Conservation (phyloP, 129 eudicot genomes). For the Flaveria robusta region DNA sequence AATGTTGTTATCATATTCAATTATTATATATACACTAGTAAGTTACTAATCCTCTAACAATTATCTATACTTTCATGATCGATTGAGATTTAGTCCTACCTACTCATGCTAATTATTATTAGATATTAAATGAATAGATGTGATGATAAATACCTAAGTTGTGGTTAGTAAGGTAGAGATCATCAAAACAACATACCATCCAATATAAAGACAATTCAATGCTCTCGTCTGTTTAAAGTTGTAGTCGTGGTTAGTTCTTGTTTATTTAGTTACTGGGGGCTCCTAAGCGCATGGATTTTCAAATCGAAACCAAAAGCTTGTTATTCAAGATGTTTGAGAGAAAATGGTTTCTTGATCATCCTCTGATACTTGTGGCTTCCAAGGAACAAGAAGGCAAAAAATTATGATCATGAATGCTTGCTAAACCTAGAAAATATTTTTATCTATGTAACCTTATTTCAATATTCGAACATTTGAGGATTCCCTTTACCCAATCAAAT, state of each 20-base stretch:
- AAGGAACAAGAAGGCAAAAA: neutral
- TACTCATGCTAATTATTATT: neutral
- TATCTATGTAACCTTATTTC: too few relatives aligned
- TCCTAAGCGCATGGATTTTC: too few relatives aligned
- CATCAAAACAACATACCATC: neutral
- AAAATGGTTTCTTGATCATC: neutral
- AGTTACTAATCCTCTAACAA: neutral
- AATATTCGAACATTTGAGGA: too few relatives aligned
- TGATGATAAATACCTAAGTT: neutral
- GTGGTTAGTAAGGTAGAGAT: neutral
- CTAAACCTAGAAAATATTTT: too few relatives aligned
- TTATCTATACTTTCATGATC: constrained; percentile 16
- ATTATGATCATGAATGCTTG: neutral
- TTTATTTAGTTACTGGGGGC: too few relatives aligned
- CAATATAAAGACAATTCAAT: too few relatives aligned
- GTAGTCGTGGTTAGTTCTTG: neutral
- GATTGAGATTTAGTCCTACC: neutral
- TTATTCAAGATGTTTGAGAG: neutral
- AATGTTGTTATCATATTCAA: constrained; percentile 21
- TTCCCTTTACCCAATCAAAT: too few relatives aligned
- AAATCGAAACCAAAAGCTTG: too few relatives aligned
- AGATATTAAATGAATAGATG: neutral
- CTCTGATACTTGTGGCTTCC: neutral
- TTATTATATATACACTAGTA: neutral
- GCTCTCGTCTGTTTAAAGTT: neutral